Percentiles rank a stretch among this genome's conserved stretches.
These are phyloP conservation scores for Candida vartiovaarae DNA, from an alignment of 805 yeast genomes.

Conservation along the genomic window DNA sequence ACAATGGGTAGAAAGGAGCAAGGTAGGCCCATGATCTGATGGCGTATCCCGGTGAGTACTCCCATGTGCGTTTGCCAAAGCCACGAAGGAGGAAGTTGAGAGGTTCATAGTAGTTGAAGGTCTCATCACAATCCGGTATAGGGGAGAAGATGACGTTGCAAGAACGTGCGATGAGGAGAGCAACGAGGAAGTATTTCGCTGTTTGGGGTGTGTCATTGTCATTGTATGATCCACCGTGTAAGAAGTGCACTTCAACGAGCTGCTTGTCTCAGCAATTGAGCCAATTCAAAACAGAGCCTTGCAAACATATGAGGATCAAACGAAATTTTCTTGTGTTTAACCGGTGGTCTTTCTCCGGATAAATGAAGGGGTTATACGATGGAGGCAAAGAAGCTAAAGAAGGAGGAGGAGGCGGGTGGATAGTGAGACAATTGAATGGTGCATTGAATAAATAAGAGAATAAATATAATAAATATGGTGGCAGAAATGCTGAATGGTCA, in stretches of 20 bases:
- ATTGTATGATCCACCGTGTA: background rate
- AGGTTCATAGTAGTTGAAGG: slow-evolving; percentile 93
- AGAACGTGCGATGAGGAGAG: slow-evolving; percentile 17
- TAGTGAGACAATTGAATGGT: too few relatives aligned
- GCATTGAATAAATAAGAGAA: too few relatives aligned
- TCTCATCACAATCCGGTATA: slow-evolving; percentile 89
- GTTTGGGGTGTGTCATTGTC: background rate
- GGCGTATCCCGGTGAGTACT: slow-evolving; percentile 84
- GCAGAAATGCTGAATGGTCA: background rate
- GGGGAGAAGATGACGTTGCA: slow-evolving; percentile 50
- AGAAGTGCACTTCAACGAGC: too few relatives aligned
- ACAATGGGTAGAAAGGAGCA: slow-evolving; percentile 30
- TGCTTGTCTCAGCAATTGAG: too few relatives aligned
- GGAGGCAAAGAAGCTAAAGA: too few relatives aligned
- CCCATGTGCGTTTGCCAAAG: slow-evolving; percentile 95
- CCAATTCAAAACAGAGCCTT: too few relatives aligned
- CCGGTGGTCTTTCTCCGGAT: too few relatives aligned
- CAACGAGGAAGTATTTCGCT: background rate
- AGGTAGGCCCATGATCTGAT: slow-evolving; percentile 83
- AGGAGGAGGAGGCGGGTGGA: too few relatives aligned
- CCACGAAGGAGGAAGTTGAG: slow-evolving; percentile 68
- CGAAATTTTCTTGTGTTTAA: too few relatives aligned
- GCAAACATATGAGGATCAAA: too few relatives aligned
- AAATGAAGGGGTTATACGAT: too few relatives aligned
- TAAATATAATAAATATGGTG: too few relatives aligned